Conservation (phyloP, 1,139 yeast genomes). For the Nadsonia starkeyi-henricii region DNA sequence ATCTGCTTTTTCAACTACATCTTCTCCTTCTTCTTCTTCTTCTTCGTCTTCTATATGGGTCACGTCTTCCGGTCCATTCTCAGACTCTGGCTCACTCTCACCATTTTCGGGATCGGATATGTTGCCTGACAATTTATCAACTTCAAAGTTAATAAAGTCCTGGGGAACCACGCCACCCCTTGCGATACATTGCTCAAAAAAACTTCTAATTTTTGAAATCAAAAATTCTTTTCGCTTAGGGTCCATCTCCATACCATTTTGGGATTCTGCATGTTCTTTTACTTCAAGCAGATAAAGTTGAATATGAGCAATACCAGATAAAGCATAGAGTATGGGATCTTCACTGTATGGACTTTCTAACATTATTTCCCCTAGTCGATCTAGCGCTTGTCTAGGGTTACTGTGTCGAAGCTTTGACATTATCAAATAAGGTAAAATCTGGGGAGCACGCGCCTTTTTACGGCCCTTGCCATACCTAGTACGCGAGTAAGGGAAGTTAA, state of each 20-base stretch:
- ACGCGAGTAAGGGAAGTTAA: constrained; percentile 12
- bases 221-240: constrained; percentile 2
- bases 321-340: constrained; percentile 29
- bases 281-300: constrained; percentile 12
- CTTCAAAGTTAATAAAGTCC: constrained; percentile 13
- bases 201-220: constrained; percentile 13
- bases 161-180: constrained; percentile 17
- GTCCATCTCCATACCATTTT: not conserved
- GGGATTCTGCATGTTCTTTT: constrained; percentile 1
- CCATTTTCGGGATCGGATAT: not conserved
- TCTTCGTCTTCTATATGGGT: constrained; percentile 2
- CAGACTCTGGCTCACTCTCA: not conserved
- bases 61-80: not conserved
- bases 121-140: constrained; percentile 1
- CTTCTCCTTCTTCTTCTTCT: constrained; percentile 5
- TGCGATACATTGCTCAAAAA: constrained; percentile 23
- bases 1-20: constrained; percentile 2
- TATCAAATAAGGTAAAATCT: constrained; percentile 13
- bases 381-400: constrained; percentile 15
- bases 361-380: constrained; percentile 27
- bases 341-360: constrained; percentile 33
- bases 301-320: constrained; percentile 15
- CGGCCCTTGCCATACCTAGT: constrained; percentile 3
- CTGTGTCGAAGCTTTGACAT: constrained; percentile 13
- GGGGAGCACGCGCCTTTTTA: constrained; percentile 12